Evolutionary conservation across 2,329 filamentous ascomycete species (phyloP).

Genomic region (Penicillium hesseltinei): DNA sequence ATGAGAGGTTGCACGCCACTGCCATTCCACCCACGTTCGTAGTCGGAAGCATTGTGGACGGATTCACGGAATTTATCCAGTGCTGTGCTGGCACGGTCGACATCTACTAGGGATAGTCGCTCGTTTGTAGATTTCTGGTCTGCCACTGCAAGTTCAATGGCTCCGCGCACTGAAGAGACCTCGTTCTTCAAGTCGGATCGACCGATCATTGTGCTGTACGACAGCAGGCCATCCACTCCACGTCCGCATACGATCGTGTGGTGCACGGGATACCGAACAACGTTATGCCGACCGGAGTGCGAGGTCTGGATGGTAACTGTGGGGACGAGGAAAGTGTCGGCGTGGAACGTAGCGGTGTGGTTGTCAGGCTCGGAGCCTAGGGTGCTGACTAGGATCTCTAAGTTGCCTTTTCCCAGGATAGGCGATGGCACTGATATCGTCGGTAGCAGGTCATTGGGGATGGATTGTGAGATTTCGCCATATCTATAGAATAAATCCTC

Average conservation of each 20-base stretch:
- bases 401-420: conserved; percentile 53
- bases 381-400: conserved; percentile 61
- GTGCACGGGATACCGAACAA: conserved; percentile 79
- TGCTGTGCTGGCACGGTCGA: conserved; percentile 60
- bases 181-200: conserved; percentile 33
- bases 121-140: conserved; percentile 29
- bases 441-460: conserved; percentile 52
- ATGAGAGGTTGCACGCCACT: conserved; percentile 66
- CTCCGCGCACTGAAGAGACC: conserved; percentile 34
- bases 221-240: conserved; percentile 64
- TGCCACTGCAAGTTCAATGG: conserved; percentile 49
- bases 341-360: conserved; percentile 50
- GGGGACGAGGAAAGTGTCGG: conserved; percentile 71
- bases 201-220: conserved; percentile 34
- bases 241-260: conserved; percentile 72
- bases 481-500: conserved; percentile 45
- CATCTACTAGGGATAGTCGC: conserved; percentile 58
- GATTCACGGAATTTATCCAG: conserved; percentile 67
- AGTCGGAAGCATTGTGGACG: conserved; percentile 66
- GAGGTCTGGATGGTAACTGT: conserved; percentile 67
- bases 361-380: conserved; percentile 50
- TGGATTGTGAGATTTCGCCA: conserved; percentile 50
- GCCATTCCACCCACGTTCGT: conserved; percentile 70
- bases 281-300: conserved; percentile 61
- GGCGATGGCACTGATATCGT: conserved; percentile 57